Evolutionary conservation across 495 filamentous ascomycete genomes (phyloP), one percentile per base, ranked within the genome.

Genomic region (Xylaria palmicola): DNA sequence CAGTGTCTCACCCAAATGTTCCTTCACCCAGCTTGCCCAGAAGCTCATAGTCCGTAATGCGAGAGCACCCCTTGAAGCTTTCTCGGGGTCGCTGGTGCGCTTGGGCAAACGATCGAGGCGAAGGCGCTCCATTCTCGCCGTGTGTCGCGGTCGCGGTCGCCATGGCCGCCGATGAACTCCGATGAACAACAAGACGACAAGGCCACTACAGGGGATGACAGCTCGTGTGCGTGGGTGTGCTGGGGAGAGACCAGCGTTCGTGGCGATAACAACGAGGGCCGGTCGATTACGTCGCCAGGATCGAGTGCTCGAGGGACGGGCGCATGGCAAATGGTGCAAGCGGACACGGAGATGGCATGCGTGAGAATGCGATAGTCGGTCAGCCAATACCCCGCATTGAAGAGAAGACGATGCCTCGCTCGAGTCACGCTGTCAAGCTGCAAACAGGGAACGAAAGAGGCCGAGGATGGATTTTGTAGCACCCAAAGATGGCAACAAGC

Each of bases 21-120:
- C 94, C 94, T 73, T 99, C 95, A 63, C 94, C 94, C 50, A 99
- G 84, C 78, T 99, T 99, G 49, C 86, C 88, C 60, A 93, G 73
- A 20, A 97, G 82, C 62, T 96, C 90, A 71, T 96, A 99, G 56
- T 94, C 88, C 45, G 78, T 80, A 65, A 99, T 97, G 56, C 82
- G 88, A 20, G 92, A 93, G 77, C 92, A 96, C 29, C 94, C 94
- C 49, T 78, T 76, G 69, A 95, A 98, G 61, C 84, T 81, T 6
- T 81, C 62, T 61, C 65, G 70, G 7, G 74, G 75, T 17, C 79
- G 73, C 50, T 75, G 75, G 57, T 81, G 76, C 19, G 73, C 71
- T 17, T 76, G 64, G 41, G 79, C 79, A 56, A 80, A 79, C 17
- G 73, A 66, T 62, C 73, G 70, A 44, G 79, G 78, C 9, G 78